Evolutionary conservation across 2,329 filamentous ascomycete species (phyloP).

Genomic region (Penicillium concentricum): DNA sequence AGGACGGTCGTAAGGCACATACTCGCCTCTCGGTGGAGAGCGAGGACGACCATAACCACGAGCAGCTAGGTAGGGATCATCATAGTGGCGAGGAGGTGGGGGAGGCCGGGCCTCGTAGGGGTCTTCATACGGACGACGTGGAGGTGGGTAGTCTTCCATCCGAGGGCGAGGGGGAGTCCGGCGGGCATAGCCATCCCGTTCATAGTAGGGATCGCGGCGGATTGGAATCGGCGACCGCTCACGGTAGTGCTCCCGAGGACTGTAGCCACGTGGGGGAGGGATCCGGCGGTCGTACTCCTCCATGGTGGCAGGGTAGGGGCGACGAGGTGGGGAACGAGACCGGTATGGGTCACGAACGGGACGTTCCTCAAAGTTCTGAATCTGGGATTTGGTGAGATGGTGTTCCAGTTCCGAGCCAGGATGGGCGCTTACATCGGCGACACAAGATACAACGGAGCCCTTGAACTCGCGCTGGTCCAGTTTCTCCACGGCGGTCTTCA

Average conservation of each 20-base stretch:
- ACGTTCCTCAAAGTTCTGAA: conserved; percentile 68
- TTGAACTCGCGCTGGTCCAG: conserved; percentile 93
- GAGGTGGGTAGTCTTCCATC: conserved; percentile 71
- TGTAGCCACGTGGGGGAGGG: conserved; percentile 76
- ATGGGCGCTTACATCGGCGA: conserved; percentile 70
- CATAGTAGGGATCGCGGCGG: conserved; percentile 76
- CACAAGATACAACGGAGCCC: conserved; percentile 78
- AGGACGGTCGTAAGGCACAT: conserved; percentile 45
- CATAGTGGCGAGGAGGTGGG: conserved; percentile 54
- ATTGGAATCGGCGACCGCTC: conserved; percentile 72
- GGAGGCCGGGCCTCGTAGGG: conserved; percentile 56
- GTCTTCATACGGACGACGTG: conserved; percentile 59
- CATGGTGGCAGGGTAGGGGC: conserved; percentile 59
- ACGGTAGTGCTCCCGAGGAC: conserved; percentile 80
- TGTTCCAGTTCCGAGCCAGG: conserved; percentile 18
- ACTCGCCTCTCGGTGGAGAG: conserved; percentile 41
- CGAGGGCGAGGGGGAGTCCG: conserved; percentile 77
- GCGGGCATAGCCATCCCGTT: conserved; percentile 72
- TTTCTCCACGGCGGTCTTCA: conserved; percentile 90
- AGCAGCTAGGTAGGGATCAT: conserved; percentile 59
- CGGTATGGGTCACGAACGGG: conserved; percentile 68
- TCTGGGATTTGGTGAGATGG: conserved; percentile 51
- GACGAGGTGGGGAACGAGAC: conserved; percentile 72
- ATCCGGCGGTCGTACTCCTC: conserved; percentile 85
- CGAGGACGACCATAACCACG: conserved; percentile 54